A percentile compares a stretch with the other conserved stretches of the same genome.
Conservation (phyloP, 2,329 filamentous ascomycete genomes). For the Ilyonectria destructans region DNA sequence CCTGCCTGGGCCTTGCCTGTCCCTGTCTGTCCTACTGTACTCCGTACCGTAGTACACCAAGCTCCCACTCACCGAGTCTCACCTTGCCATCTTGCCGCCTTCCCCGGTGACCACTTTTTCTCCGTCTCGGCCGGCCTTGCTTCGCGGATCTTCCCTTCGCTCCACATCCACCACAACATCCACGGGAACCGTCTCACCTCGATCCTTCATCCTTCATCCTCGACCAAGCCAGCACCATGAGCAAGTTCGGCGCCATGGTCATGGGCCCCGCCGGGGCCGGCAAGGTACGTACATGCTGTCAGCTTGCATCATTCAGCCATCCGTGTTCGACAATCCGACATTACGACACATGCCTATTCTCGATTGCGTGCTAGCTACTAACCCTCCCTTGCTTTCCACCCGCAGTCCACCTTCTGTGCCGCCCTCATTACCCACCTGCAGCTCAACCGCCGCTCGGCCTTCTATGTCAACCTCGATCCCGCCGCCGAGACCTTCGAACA, state of each 20-base stretch:
- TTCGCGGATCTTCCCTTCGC: background rate
- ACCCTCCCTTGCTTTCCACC: conserved; percentile 19
- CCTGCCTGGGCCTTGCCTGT: conserved; percentile 12
- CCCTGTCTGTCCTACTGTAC: background rate
- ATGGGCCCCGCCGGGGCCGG: conserved; percentile 97
- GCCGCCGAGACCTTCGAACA: conserved; percentile 95
- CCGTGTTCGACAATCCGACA: conserved; percentile 1
- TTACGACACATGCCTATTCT: conserved; percentile 22
- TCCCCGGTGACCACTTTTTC: conserved; percentile 15
- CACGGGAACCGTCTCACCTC: conserved; percentile 22
- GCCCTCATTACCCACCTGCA: conserved; percentile 93
- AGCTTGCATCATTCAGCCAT: conserved; percentile 32
- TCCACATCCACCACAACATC: conserved; percentile 8
- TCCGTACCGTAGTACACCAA: background rate
- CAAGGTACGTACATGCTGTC: conserved; percentile 72
- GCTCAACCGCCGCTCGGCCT: conserved; percentile 91
- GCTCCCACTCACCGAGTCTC: conserved; percentile 26
- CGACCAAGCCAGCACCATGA: conserved; percentile 70
- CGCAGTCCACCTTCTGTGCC: conserved; percentile 93
- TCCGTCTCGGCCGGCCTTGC: background rate
- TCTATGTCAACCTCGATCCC: conserved; percentile 98
- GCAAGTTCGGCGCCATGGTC: conserved; percentile 94
- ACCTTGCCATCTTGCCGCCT: conserved; percentile 16
- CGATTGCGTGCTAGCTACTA: conserved; percentile 43
- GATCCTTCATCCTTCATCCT: conserved; percentile 16